Evolutionary conservation across 805 yeast genomes (phyloP).

Genomic region (Nakazawaea populi): DNA sequence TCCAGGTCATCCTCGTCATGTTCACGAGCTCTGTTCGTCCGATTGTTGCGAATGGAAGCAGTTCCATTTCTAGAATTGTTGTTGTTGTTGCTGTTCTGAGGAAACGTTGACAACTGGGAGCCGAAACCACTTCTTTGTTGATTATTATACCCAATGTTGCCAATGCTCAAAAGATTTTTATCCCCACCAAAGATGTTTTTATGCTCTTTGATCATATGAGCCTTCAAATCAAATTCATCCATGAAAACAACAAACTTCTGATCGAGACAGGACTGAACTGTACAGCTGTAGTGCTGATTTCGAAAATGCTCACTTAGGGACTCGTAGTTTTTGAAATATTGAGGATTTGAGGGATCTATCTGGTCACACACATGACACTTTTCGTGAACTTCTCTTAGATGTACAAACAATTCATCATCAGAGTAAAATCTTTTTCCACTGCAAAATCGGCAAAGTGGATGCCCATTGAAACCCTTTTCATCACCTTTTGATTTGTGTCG

Average conservation of each 20-base stretch:
- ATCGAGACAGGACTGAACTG: conserved; percentile 73
- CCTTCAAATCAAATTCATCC: conserved; percentile 78
- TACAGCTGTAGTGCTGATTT: conserved; percentile 70
- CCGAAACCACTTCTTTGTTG: conserved; percentile 33
- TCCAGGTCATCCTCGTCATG: conserved; percentile 16
- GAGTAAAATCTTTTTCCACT: conserved; percentile 72
- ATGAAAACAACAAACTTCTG: conserved; percentile 88
- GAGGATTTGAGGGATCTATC: conserved; percentile 52
- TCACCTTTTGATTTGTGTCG: conserved; percentile 75
- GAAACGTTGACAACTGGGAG: conserved; percentile 61
- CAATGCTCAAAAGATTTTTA: conserved; percentile 28
- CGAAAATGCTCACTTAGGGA: conserved; percentile 71
- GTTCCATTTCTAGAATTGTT: conserved; percentile 14
- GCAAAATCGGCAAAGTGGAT: conserved; percentile 85
- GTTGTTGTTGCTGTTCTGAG: conserved; percentile 14
- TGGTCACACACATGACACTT: conserved; percentile 87
- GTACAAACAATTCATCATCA: conserved; percentile 77
- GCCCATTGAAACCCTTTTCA: conserved; percentile 74
- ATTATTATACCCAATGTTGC: conserved; percentile 22
- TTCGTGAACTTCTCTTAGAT: conserved; percentile 80
- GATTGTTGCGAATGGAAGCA: conserved; percentile 12
- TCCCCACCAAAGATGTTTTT: conserved; percentile 48
- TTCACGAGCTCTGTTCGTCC: not conserved
- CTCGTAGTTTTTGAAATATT: conserved; percentile 74
- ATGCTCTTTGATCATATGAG: conserved; percentile 85